Base-by-base conservation (phyloP, 345 rosid genomes). In the Linum trigynum region DNA sequence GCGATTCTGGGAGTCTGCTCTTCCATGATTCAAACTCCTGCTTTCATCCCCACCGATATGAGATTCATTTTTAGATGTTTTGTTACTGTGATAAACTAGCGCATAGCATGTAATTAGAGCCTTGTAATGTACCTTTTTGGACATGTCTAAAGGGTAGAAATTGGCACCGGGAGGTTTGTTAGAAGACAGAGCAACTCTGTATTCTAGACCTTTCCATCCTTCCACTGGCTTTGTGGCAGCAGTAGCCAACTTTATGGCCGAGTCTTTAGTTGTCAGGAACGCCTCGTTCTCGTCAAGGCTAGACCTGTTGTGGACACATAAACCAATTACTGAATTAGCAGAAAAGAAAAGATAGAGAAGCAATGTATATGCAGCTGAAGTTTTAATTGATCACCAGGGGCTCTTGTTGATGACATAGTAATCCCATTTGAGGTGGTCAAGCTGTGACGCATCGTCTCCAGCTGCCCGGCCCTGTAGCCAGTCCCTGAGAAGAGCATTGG, bases 61-160 rank as follows among this genome's bases (percentile, higher is more conserved):
- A 23, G 32, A 23, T 23, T 23, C 32, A 23, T 23, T 23, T 23
- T 23, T 0, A 55, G 1, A 55, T 1, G 32, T 23, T 23, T 62
- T 15, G 56, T 5, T 42, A 58, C 14, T 9, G 57, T 37, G 66
- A 50, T 32, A 67, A 16, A 36, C 37, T 8, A 43, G 5, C 62
- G 50, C 35, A 11, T 51, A 36, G 35, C 39, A 57, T 16, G 55
- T 38, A 8, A 58, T 58, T 17, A 65, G 62, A 40, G 59, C 67
- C 3, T 38, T 37, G 57, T 41, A 17, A 38, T 10, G 32, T 87
- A 92, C 98, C 92, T 0, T 66, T 85, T 89, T 89, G 61, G 87
- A 88, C 98, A 92, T 86, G 75, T 92, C 98, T n/a, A 94, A 84
- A 65, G 97, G 97, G 68, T 92, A 90, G 68, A 90, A 92, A 77